Evolutionary conservation across 805 yeast species (phyloP).

Genomic region (Lachancea fermentati): DNA sequence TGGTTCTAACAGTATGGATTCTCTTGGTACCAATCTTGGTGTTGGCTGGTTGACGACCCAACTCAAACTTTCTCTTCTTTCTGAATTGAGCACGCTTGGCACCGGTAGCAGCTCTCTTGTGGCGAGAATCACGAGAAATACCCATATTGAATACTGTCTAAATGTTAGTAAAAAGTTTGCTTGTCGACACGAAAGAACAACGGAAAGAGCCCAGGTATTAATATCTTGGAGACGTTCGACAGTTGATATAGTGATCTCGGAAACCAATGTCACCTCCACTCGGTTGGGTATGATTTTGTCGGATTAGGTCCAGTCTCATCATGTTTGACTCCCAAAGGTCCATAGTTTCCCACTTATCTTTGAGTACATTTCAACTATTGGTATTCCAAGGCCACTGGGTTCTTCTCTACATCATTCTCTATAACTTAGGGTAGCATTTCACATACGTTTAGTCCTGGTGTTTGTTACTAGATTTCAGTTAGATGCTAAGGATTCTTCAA

Average conservation of each 20-base stretch:
- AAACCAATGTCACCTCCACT: too few species aligned
- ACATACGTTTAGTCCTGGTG: constrained; percentile 31
- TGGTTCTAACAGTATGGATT: constrained; percentile 98
- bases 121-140: constrained; percentile 99
- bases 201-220: neutral
- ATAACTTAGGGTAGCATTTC: neutral
- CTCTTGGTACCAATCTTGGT: constrained; percentile 99
- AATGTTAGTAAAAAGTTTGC: constrained; percentile 7
- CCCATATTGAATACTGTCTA: constrained; percentile 63
- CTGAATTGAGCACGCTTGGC: constrained; percentile 99
- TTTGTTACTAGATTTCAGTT: constrained; percentile 6
- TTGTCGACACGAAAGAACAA: neutral
- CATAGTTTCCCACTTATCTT: too few species aligned
- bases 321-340: too few species aligned
- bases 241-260: too few species aligned
- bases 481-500: neutral
- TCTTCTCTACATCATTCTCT: neutral
- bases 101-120: constrained; percentile 99
- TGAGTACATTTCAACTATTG: too few species aligned
- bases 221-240: too few species aligned
- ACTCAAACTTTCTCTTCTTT: constrained; percentile 99
- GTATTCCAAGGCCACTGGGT: too few species aligned
- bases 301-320: too few species aligned
- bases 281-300: too few species aligned
- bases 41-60: constrained; percentile 99